Evolutionary conservation across 1,284 basidiomycete species (phyloP).

Genomic region (Pascua guehoae): DNA sequence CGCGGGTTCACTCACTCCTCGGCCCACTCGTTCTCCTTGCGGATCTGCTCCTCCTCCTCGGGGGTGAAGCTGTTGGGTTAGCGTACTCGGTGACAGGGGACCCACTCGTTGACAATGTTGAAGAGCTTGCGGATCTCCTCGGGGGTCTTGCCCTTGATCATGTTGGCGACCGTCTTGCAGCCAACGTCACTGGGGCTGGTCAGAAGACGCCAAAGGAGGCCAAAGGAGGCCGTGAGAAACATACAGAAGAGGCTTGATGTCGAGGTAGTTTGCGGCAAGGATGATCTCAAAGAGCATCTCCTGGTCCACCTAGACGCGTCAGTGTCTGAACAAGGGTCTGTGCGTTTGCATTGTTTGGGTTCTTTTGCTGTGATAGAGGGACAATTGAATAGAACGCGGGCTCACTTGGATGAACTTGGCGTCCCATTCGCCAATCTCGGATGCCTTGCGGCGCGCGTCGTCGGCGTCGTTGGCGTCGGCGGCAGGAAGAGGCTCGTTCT

Average conservation of each 20-base stretch:
- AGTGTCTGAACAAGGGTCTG: neutral
- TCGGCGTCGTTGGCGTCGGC: constrained; percentile 71
- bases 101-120: constrained; percentile 86
- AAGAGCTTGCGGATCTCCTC: constrained; percentile 83
- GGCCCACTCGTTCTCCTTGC: constrained; percentile 89
- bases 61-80: constrained; percentile 69
- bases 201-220: neutral
- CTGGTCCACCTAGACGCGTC: constrained; percentile 66
- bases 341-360: neutral
- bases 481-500: constrained; percentile 88
- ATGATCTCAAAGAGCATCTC: constrained; percentile 92
- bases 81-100: constrained; percentile 16
- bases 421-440: constrained; percentile 99
- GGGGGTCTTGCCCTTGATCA: constrained; percentile 88
- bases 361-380: neutral
- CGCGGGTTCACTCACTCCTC: constrained; percentile 47
- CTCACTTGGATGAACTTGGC: constrained; percentile 85
- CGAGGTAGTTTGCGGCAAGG: constrained; percentile 98
- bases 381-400: neutral
- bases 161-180: constrained; percentile 99
- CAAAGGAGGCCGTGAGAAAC: constrained; percentile 37
- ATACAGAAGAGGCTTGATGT: constrained; percentile 97
- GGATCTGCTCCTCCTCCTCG: constrained; percentile 99
- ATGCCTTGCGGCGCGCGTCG: constrained; percentile 94
- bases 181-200: constrained; percentile 75